Base-by-base conservation (phyloP, 257 asterid genomes). In the Solanum piurae region DNA sequence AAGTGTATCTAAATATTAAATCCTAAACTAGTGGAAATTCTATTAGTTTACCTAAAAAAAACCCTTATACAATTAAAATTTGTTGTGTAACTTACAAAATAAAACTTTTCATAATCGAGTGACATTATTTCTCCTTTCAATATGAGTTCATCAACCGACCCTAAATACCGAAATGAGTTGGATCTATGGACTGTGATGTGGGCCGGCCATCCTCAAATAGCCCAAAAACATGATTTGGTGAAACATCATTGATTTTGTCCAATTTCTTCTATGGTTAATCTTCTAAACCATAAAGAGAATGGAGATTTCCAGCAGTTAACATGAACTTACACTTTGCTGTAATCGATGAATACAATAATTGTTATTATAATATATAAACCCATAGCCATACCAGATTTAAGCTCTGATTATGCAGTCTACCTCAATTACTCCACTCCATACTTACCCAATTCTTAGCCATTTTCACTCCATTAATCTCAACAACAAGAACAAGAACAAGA, bases 361-460 rank as follows among this genome's bases (percentile, higher is more conserved):
- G 83, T 62, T 72, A 79, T 42, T 79, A 87, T 72, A 60, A n/a
- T 37, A 73, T 83, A 83, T 88, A 52, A 62, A 60, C 31, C 73
- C 42, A 77, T 85, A 49, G 27, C n/a, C 55, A 18, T 25, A 72
- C 55, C 71, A 84, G 86, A 87, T 86, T 34, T 77, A 86, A 64
- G 80, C 86, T 92, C 82, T 93, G 92, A 92, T 87, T 88, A 93
- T 92, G 97, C 94, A 89, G 86, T 89, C 95, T 33, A 91, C 94
- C 88, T 90, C 95, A 87, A 89, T 93, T 76, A 89, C 92, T 92
- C 90, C 95, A 88, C 91, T 72, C 42, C 91, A 92, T 46, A 90
- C 93, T 62, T 91, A 91, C 71, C 94, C 98, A 40, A 90, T 92
- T 86, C 99, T 96, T 85, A 91, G 83, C 46, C 91, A 89, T 75